phyloP scores from a whole-genome alignment of 768 basidiomycete species.

The Russula brevipes region DNA sequence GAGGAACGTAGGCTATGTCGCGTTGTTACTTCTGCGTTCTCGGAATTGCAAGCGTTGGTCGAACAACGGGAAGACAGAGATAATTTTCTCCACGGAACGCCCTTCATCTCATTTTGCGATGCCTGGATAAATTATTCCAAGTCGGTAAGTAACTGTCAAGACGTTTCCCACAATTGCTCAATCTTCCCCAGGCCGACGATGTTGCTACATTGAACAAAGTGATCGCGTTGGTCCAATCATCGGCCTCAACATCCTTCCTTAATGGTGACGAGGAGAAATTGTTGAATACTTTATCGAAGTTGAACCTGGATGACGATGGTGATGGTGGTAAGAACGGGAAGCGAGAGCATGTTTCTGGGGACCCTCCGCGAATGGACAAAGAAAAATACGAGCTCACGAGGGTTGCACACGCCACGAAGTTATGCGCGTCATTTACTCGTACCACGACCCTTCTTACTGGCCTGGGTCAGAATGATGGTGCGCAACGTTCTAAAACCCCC shows the following conservation, averaged over 20 bases:
- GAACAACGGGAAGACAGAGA: conserved; percentile 35
- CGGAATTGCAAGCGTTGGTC: conserved; percentile 39
- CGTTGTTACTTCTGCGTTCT: conserved; percentile 41
- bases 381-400: neutral
- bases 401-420: conserved; percentile 17
- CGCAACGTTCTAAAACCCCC: neutral
- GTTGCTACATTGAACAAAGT: conserved; percentile 27
- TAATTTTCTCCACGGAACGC: conserved; percentile 44
- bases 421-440: conserved; percentile 23
- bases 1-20: conserved; percentile 17
- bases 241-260: conserved; percentile 5
- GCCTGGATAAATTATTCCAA: conserved; percentile 66
- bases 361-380: neutral
- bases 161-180: conserved; percentile 3
- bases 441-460: conserved; percentile 10
- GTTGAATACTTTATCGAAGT: conserved; percentile 11
- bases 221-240: conserved; percentile 11
- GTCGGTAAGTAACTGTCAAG: conserved; percentile 39
- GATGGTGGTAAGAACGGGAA: neutral
- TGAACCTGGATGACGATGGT: conserved; percentile 10
- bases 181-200: conserved; percentile 42
- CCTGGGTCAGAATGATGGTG: conserved; percentile 13
- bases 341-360: neutral
- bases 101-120: conserved; percentile 63
- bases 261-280: conserved; percentile 12